Conservation (phyloP, 108 stramenopile genomes). For the Pseudonitzschia multistriata region DNA sequence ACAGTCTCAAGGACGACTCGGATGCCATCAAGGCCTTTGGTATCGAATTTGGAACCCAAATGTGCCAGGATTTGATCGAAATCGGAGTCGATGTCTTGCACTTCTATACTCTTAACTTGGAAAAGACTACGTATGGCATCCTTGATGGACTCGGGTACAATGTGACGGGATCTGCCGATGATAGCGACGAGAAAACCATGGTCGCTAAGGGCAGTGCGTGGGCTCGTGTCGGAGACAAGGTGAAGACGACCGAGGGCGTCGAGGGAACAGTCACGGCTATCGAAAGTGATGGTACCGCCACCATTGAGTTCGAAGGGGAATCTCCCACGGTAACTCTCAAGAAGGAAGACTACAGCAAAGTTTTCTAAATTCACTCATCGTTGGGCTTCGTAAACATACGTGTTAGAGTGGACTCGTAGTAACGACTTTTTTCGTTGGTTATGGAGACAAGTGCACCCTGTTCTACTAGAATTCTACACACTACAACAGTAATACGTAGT, state of each 20-base stretch:
- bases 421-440: background rate
- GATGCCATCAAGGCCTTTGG: slow-evolving; percentile 88
- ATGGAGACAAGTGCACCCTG: background rate
- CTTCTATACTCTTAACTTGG: slow-evolving; percentile 97
- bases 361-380: slow-evolving; percentile 36
- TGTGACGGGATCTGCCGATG: slow-evolving; percentile 57
- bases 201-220: slow-evolving; percentile 87
- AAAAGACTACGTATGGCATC: slow-evolving; percentile 94
- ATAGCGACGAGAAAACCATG: slow-evolving; percentile 78
- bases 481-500: no score
- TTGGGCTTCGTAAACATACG: background rate
- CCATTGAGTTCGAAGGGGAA: slow-evolving; percentile 53
- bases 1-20: slow-evolving; percentile 87
- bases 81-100: slow-evolving; percentile 87
- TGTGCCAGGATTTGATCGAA: slow-evolving; percentile 79
- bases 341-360: slow-evolving; percentile 63
- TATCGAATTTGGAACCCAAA: slow-evolving; percentile 89
- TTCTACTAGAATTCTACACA: background rate
- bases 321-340: slow-evolving; percentile 39
- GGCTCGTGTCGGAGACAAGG: slow-evolving; percentile 87
- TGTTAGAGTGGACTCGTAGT: background rate
- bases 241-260: slow-evolving; percentile 65
- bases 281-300: slow-evolving; percentile 57
- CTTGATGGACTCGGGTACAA: slow-evolving; percentile 72
- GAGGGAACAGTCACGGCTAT: slow-evolving; percentile 76